Evolutionary conservation across 139 green algal species (phyloP).

Genomic region (Picochlorum sp.): DNA sequence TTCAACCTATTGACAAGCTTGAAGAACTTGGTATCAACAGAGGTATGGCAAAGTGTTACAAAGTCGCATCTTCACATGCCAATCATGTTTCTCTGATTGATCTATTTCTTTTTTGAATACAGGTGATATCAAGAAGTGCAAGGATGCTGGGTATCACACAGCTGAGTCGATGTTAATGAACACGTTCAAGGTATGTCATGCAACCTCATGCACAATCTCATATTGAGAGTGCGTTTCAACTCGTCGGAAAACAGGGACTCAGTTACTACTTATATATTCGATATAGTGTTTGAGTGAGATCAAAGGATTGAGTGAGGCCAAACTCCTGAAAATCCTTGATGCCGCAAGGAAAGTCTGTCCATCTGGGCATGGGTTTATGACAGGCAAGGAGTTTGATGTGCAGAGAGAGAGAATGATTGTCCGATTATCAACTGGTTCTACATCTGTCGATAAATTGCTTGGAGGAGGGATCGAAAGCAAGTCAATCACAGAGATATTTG

Average conservation of each 20-base stretch:
- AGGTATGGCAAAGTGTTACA: constrained; percentile 15
- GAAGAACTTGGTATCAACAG: constrained; percentile 56
- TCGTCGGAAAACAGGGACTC: background rate
- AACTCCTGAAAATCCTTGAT: constrained; percentile 88
- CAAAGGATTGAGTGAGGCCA: constrained; percentile 87
- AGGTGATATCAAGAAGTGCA: constrained; percentile 84
- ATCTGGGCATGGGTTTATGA: constrained; percentile 21
- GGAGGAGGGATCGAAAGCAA: constrained; percentile 77
- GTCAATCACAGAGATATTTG: constrained; percentile 78
- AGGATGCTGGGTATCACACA: constrained; percentile 75
- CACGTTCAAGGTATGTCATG: constrained; percentile 56
- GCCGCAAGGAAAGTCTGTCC: constrained; percentile 43
- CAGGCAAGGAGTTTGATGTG: constrained; percentile 25
- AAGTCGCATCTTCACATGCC: background rate
- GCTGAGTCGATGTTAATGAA: constrained; percentile 70
- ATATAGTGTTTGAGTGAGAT: constrained; percentile 68
- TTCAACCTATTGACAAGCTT: constrained; percentile 49
- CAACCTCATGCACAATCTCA: background rate
- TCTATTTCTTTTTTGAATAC: constrained; percentile 9
- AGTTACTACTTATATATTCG: background rate
- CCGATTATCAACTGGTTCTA: constrained; percentile 55
- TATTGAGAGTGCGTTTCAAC: background rate
- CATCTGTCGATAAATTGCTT: constrained; percentile 68
- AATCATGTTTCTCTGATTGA: background rate
- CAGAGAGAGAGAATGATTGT: constrained; percentile 25